Conservation (phyloP, 2,329 filamentous ascomycete genomes). For the Leptographium lundbergii region DNA sequence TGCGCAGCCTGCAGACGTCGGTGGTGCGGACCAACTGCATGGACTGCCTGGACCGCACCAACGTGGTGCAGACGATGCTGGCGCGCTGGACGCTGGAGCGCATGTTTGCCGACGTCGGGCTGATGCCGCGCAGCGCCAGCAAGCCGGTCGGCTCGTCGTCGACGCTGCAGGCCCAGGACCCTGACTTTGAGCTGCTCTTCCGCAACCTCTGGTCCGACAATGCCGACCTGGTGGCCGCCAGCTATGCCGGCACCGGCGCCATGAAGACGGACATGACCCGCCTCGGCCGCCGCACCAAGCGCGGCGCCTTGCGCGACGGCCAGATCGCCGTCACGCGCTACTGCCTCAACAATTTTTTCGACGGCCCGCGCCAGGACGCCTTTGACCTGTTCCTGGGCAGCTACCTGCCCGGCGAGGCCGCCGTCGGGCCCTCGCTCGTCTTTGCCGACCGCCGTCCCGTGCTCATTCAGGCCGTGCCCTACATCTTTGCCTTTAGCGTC, state of each 20-base stretch:
- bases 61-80: slow-evolving; percentile 96
- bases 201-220: slow-evolving; percentile 98
- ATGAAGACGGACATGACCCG: slow-evolving; percentile 97
- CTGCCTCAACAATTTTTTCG: slow-evolving; percentile 84
- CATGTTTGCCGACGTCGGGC: slow-evolving; percentile 73
- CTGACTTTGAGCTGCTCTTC: slow-evolving; percentile 78
- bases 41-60: slow-evolving; percentile 96
- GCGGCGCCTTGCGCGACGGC: slow-evolving; percentile 73
- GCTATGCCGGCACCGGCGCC: slow-evolving; percentile 91
- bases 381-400: slow-evolving; percentile 88
- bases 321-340: slow-evolving; percentile 84
- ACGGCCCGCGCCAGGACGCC: slow-evolving; percentile 87
- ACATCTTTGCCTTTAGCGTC: slow-evolving; percentile 71
- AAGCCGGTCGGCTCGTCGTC: no score
- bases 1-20: slow-evolving; percentile 69
- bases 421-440: slow-evolving; percentile 55
- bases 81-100: slow-evolving; percentile 79
- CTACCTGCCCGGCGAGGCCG: slow-evolving; percentile 63
- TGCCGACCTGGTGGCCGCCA: slow-evolving; percentile 82
- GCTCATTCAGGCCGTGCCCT: slow-evolving; percentile 86
- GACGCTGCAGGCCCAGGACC: slow-evolving; percentile 60
- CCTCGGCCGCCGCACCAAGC: slow-evolving; percentile 77
- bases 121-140: slow-evolving; percentile 60
- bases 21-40: slow-evolving; percentile 98
- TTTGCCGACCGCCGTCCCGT: slow-evolving; percentile 79